Conservation (phyloP, 495 filamentous ascomycete genomes). For the Hypoxylon rickii region DNA sequence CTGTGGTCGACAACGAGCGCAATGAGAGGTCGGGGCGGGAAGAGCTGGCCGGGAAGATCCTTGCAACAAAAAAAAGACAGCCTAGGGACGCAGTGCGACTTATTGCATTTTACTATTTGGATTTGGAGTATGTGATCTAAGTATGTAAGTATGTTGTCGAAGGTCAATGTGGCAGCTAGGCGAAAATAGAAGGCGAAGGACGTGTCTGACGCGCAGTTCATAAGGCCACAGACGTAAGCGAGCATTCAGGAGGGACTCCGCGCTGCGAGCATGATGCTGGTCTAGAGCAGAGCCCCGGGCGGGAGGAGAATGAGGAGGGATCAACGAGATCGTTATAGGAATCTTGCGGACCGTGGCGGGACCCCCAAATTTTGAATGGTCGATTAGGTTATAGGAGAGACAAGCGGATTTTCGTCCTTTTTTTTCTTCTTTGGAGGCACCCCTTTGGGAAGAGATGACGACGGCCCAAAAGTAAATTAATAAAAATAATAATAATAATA, state of each 20-base stretch:
- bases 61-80: conserved; percentile 17
- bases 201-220: conserved; percentile 26
- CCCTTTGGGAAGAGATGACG: neutral
- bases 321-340: conserved; percentile 2
- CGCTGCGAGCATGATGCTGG: conserved; percentile 7
- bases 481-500: too few species aligned
- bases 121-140: conserved; percentile 17
- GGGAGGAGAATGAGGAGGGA: conserved; percentile 5
- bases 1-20: conserved; percentile 26
- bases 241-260: conserved; percentile 15
- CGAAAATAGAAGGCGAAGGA: conserved; percentile 7
- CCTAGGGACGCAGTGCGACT: conserved; percentile 30
- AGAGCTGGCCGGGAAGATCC: conserved; percentile 26
- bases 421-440: neutral
- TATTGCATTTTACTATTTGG: conserved; percentile 27
- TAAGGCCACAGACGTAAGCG: conserved; percentile 28
- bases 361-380: conserved; percentile 1
- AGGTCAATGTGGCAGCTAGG: conserved; percentile 17
- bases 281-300: conserved; percentile 2
- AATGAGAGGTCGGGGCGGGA: conserved; percentile 26
- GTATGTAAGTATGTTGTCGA: conserved; percentile 16
- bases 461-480: too few species aligned
- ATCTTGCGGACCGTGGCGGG: conserved; percentile 1
- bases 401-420: neutral
- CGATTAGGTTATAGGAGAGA: conserved; percentile 9